These are phyloP conservation scores for Cenchrus fungigraminus DNA, from an alignment of 176 grass and related monocot species.

Conservation along the genomic window DNA sequence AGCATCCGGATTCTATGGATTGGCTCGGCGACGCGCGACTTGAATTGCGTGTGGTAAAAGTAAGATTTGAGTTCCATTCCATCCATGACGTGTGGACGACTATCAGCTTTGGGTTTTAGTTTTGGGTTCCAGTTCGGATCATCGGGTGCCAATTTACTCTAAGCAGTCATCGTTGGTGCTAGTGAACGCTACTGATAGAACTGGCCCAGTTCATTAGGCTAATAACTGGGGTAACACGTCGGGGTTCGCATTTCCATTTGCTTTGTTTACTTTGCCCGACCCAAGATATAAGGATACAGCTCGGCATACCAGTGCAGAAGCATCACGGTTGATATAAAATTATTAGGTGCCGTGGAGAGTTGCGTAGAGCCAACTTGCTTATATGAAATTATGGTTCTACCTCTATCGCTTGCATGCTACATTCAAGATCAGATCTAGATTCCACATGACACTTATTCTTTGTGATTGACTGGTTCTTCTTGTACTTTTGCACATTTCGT, in stretches of 20 bases:
- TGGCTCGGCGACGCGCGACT: background rate
- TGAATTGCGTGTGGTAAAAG: background rate
- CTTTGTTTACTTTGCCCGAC: slow-evolving; percentile 26
- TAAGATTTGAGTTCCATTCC: background rate
- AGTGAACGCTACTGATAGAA: background rate
- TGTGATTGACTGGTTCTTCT: background rate
- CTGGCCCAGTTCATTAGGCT: background rate
- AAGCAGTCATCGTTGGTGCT: background rate
- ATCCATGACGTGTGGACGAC: background rate
- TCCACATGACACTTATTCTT: slow-evolving; percentile 44
- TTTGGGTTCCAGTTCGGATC: background rate
- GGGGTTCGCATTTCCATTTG: background rate
- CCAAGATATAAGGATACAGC: slow-evolving; percentile 33
- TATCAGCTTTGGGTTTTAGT: too few relatives aligned
- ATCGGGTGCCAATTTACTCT: background rate
- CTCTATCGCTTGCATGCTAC: slow-evolving; percentile 14
- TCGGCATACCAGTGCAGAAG: slow-evolving; percentile 22
- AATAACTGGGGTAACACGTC: background rate
- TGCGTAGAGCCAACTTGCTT: slow-evolving; percentile 32
- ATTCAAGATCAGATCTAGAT: slow-evolving; percentile 27
- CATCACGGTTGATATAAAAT: slow-evolving; percentile 1
- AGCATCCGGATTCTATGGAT: background rate
- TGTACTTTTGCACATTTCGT: slow-evolving; percentile 6
- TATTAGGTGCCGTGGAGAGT: slow-evolving; percentile 22
- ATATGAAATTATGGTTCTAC: slow-evolving; percentile 24